A percentile compares a stretch with the other conserved stretches of the same genome.
phyloP scores from a whole-genome alignment of 2,329 filamentous ascomycete species.

The Aspergillus oerlinghausenensis region DNA sequence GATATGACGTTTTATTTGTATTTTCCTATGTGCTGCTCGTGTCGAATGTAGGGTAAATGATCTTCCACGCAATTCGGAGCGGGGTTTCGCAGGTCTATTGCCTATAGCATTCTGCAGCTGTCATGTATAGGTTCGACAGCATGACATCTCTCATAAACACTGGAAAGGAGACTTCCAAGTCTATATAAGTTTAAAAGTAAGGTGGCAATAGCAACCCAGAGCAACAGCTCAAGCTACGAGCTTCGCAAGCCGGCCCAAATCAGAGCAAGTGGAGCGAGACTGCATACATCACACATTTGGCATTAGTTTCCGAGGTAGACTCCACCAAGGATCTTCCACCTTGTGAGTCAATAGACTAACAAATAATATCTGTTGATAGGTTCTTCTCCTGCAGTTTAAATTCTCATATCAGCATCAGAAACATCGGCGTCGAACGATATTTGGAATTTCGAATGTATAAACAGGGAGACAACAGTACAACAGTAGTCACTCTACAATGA shows the following conservation, averaged over 20 bases:
- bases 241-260: not conserved
- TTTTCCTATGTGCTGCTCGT: not conserved
- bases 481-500: not conserved
- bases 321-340: not conserved
- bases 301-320: not conserved
- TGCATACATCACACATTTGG: not conserved
- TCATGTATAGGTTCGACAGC: not conserved
- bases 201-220: not conserved
- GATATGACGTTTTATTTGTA: not conserved
- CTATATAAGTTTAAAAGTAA: not conserved
- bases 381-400: not conserved
- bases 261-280: not conserved
- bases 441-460: not conserved
- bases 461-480: not conserved
- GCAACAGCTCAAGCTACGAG: not conserved
- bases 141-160: not conserved
- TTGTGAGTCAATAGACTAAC: not conserved
- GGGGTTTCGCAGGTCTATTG: not conserved
- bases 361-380: no score
- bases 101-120: not conserved
- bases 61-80: not conserved
- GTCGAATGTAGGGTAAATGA: not conserved
- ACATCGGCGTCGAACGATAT: not conserved
- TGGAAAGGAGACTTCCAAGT: no score
- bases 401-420: not conserved